These are phyloP conservation scores for Solanum bukasovii DNA, from an alignment of 257 asterid species.

Conservation along the genomic window DNA sequence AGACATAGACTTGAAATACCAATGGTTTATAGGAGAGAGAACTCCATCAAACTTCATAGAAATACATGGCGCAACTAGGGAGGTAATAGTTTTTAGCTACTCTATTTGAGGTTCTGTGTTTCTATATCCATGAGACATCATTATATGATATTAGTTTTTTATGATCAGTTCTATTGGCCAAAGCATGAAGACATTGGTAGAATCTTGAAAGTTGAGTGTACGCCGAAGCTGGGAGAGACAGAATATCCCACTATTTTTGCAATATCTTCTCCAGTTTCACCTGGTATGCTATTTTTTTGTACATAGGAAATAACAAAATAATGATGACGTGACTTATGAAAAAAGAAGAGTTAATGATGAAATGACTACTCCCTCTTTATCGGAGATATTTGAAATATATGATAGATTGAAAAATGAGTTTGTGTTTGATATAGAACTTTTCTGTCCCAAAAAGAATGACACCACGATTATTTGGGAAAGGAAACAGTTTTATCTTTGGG, in stretches of 20 bases:
- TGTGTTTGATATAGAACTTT: background rate
- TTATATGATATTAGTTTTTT: background rate
- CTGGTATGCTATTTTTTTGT: slow-evolving; percentile 41
- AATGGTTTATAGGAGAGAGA: slow-evolving; percentile 78
- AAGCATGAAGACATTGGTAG: slow-evolving; percentile 60
- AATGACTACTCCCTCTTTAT: background rate
- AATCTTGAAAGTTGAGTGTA: slow-evolving; percentile 84
- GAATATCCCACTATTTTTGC: slow-evolving; percentile 65
- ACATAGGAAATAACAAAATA: background rate
- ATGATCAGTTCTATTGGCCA: slow-evolving; percentile 66
- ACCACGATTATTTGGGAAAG: background rate
- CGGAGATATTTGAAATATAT: background rate
- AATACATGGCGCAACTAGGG: slow-evolving; percentile 62
- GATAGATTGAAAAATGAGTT: background rate
- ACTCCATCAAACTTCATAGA: slow-evolving; percentile 60
- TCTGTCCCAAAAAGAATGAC: background rate
- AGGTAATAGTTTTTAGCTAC: slow-evolving; percentile 36
- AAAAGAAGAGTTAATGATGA: background rate
- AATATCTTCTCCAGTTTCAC: slow-evolving; percentile 77
- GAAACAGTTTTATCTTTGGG: background rate
- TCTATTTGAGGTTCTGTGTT: slow-evolving; percentile 5
- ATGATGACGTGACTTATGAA: background rate
- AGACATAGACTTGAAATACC: slow-evolving; percentile 53
- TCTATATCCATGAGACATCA: background rate
- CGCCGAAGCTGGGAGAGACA: slow-evolving; percentile 56